Conservation (phyloP, 192 early-diverging fungal species). For the Spizellomyces sp. region DNA sequence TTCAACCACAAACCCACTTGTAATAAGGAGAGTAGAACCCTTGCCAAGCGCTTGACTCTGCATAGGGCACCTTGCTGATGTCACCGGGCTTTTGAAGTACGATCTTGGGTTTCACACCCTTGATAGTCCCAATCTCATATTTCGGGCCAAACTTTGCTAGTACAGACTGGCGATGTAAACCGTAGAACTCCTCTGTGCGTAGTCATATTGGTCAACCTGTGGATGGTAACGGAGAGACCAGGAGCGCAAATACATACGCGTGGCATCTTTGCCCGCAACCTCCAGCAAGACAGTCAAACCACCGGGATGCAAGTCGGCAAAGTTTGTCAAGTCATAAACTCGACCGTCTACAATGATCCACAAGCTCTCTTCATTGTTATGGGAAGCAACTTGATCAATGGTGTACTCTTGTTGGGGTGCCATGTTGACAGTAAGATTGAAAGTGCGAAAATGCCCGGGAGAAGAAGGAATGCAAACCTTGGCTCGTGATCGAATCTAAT, state of each 20-base stretch:
- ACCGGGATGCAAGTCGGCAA: conserved; percentile 43
- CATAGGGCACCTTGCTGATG: conserved; percentile 39
- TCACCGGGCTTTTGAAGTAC: conserved; percentile 29
- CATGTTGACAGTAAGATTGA: too few relatives aligned
- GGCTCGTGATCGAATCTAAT: too few relatives aligned
- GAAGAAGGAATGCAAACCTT: too few relatives aligned
- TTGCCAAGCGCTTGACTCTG: conserved; percentile 39
- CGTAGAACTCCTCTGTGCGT: conserved; percentile 45
- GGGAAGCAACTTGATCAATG: conserved; percentile 67
- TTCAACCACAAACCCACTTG: conserved; percentile 19
- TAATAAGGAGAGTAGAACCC: conserved; percentile 46
- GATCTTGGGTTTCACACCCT: conserved; percentile 40
- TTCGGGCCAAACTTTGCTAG: conserved; percentile 24
- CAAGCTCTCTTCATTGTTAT: conserved; percentile 69
- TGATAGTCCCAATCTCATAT: conserved; percentile 31
- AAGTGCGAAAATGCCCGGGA: too few relatives aligned
- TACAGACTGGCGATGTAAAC: conserved; percentile 47
- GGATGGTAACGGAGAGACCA: too few relatives aligned
- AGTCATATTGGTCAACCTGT: neutral
- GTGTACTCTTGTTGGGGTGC: conserved; percentile 43
- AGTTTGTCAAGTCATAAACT: conserved; percentile 47
- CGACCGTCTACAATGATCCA: conserved; percentile 69
- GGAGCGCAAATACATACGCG: conserved; percentile 41
- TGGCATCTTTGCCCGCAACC: conserved; percentile 41
- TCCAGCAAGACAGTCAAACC: conserved; percentile 39